phyloP scores from a whole-genome alignment of 495 filamentous ascomycete genomes.

The Apiosordaria backusii region DNA sequence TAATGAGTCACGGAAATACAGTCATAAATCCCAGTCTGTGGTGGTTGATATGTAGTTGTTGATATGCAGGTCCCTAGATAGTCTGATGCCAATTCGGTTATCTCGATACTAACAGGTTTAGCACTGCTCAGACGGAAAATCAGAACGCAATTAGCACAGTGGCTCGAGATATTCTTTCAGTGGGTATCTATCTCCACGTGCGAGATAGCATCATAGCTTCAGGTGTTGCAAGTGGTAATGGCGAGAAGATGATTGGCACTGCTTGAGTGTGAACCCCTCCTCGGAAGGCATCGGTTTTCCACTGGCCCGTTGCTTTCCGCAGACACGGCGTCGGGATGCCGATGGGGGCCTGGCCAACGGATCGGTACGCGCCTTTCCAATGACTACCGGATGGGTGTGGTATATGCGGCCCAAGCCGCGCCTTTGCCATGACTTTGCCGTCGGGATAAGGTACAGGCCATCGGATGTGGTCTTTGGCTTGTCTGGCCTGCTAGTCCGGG shows the following conservation, averaged over 20 bases:
- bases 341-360: constrained; percentile 1
- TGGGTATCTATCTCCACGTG: background rate
- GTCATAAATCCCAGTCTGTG: background rate
- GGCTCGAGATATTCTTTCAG: background rate
- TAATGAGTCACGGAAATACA: background rate
- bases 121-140: background rate
- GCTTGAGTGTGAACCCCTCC: background rate
- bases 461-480: background rate
- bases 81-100: background rate
- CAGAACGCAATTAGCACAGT: background rate
- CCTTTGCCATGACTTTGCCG: background rate
- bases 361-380: constrained; percentile 12
- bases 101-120: background rate
- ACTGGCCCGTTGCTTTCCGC: background rate
- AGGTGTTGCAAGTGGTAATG: background rate
- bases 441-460: background rate
- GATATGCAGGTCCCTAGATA: background rate
- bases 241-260: background rate
- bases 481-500: background rate
- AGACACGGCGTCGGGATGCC: background rate
- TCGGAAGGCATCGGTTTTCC: background rate
- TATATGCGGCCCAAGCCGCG: background rate
- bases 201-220: background rate
- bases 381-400: background rate
- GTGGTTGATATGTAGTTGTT: background rate